A percentile compares a stretch with the other conserved stretches of the same genome.
Conservation (phyloP, 2,329 filamentous ascomycete genomes). For the Cryoendolithus antarcticus region DNA sequence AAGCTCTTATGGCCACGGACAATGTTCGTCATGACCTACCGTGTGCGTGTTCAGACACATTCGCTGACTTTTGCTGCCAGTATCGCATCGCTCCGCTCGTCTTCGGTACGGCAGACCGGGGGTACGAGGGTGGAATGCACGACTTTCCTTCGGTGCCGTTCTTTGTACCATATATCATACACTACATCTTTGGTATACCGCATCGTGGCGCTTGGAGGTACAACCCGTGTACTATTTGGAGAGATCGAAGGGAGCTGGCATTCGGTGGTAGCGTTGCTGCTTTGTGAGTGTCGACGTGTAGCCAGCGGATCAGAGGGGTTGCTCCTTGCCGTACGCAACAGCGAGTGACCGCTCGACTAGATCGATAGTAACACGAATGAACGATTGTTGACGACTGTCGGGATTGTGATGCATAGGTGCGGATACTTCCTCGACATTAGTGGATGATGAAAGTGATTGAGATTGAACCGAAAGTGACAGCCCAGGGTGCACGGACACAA, state of each 20-base stretch:
- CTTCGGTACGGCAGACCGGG: constrained; percentile 24
- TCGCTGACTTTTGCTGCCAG: constrained; percentile 7
- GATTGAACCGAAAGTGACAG: too few species aligned
- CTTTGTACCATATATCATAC: constrained; percentile 24
- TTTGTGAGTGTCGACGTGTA: too few species aligned
- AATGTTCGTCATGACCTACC: constrained; percentile 11
- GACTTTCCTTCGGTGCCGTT: constrained; percentile 25
- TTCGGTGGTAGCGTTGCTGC: constrained; percentile 3
- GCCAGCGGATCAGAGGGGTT: too few species aligned
- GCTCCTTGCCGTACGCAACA: too few species aligned
- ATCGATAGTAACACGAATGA: too few species aligned
- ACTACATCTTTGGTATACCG: constrained; percentile 20
- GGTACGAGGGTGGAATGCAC: constrained; percentile 22
- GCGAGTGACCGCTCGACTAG: too few species aligned
- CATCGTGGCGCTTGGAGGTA: constrained; percentile 25
- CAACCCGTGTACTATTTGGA: constrained; percentile 24
- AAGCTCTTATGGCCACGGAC: constrained; percentile 20
- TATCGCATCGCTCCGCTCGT: constrained; percentile 23
- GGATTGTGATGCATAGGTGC: too few species aligned
- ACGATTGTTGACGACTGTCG: too few species aligned
- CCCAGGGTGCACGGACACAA: too few species aligned
- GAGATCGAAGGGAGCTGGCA: constrained; percentile 17
- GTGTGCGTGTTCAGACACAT: too few species aligned
- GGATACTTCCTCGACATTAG: too few species aligned
- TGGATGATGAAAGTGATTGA: too few species aligned